These are phyloP conservation scores for Lignosus rhinocerotis DNA, from an alignment of 1,284 basidiomycete genomes.

Conservation along the genomic window DNA sequence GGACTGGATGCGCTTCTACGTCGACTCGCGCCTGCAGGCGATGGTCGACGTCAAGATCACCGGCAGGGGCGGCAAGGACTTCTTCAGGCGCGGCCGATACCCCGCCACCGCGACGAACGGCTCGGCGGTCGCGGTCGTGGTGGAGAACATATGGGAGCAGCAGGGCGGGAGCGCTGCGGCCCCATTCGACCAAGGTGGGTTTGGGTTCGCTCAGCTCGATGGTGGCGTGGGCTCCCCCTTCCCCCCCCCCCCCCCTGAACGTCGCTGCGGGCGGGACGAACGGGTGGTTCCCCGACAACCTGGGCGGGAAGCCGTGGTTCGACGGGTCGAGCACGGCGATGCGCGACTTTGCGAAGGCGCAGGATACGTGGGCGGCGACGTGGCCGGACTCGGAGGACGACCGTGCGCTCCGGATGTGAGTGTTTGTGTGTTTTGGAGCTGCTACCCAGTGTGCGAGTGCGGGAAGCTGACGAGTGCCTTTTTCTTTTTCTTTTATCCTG, in stretches of 20 bases:
- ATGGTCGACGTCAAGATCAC: slow-evolving; percentile 48
- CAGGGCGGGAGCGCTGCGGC: slow-evolving; percentile 52
- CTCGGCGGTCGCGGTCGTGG: slow-evolving; percentile 44
- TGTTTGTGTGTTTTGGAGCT: slow-evolving; percentile 18
- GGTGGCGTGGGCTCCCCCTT: neutral
- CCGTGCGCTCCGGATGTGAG: slow-evolving; percentile 76
- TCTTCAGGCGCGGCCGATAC: slow-evolving; percentile 39
- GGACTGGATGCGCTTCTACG: slow-evolving; percentile 61
- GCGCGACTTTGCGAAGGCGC: slow-evolving; percentile 66
- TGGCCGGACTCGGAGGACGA: slow-evolving; percentile 65
- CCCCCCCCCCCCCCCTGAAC: too few species aligned
- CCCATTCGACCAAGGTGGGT: slow-evolving; percentile 75
- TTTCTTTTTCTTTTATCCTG: neutral
- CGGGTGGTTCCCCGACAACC: slow-evolving; percentile 84
- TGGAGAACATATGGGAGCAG: slow-evolving; percentile 49
- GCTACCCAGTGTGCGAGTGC: neutral
- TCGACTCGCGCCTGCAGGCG: slow-evolving; percentile 47
- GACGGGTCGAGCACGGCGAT: slow-evolving; percentile 68
- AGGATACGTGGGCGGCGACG: slow-evolving; percentile 65
- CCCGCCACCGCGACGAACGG: slow-evolving; percentile 45
- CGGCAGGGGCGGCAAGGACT: slow-evolving; percentile 40
- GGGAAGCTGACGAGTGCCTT: neutral
- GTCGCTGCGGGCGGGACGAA: slow-evolving; percentile 84
- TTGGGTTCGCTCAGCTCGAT: slow-evolving; percentile 1
- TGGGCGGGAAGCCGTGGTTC: slow-evolving; percentile 78